Conservation (phyloP, 2,329 filamentous ascomycete species). For the Cytospora paraplurivora region DNA sequence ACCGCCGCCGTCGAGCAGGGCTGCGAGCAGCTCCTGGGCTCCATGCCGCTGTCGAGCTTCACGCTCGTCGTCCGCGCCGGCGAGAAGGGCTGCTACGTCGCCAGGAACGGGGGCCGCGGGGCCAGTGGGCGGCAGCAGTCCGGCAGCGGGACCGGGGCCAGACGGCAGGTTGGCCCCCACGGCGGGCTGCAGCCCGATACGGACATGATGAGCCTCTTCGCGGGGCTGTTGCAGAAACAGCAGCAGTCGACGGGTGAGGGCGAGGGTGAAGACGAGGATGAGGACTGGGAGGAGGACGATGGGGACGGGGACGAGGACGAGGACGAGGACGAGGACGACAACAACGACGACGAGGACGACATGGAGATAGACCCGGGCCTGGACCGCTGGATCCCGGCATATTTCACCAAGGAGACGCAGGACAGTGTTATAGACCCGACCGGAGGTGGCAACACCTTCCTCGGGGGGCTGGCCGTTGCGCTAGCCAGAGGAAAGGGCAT, state of each 20-base stretch:
- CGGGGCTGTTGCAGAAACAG: slow-evolving; percentile 54
- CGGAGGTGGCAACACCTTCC: slow-evolving; percentile 89
- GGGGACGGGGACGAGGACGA: slow-evolving; percentile 42
- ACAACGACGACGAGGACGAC: slow-evolving; percentile 45
- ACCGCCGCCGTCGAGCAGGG: slow-evolving; percentile 56
- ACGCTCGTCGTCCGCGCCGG: slow-evolving; percentile 71
- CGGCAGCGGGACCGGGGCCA: slow-evolving; percentile 35
- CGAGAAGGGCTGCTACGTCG: slow-evolving; percentile 70
- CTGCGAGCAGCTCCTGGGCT: slow-evolving; percentile 64
- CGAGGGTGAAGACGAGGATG: slow-evolving; percentile 45
- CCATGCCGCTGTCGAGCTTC: slow-evolving; percentile 66
- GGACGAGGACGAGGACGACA: slow-evolving; percentile 47
- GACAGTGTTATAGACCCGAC: slow-evolving; percentile 83
- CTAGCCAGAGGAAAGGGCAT: slow-evolving; percentile 61
- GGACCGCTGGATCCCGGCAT: slow-evolving; percentile 77
- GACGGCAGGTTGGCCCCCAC: slow-evolving; percentile 42
- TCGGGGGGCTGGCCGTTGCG: slow-evolving; percentile 62
- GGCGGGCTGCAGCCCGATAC: slow-evolving; percentile 61
- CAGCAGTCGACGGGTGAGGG: slow-evolving; percentile 7
- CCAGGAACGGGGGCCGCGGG: slow-evolving; percentile 55
- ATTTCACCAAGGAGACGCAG: slow-evolving; percentile 50
- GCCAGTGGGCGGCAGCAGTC: not conserved
- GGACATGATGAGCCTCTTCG: slow-evolving; percentile 65
- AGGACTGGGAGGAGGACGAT: slow-evolving; percentile 34
- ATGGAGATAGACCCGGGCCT: slow-evolving; percentile 65